Evolutionary conservation across 2,329 filamentous ascomycete species (phyloP), one percentile per base, ranked within the genome.

Genomic region (Orbilia ellipsospora): DNA sequence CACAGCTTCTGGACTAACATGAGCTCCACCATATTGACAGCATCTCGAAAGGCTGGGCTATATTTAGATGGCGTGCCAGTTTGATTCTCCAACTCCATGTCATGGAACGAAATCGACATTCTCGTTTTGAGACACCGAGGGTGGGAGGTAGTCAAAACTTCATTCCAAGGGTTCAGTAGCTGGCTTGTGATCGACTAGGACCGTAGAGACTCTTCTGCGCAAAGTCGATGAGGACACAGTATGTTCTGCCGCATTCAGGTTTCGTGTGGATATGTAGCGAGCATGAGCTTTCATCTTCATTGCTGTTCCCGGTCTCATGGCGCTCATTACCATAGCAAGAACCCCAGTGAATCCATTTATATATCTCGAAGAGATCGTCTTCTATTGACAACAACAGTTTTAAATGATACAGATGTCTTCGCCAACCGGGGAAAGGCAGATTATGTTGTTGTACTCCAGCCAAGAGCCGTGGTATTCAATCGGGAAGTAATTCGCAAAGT

Each of bases 401-500:
- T 20, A 66, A 45, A 23, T 66, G 62, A 10, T 36, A 16, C 16
- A 66, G 23, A 40, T 57, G 23, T 16, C 52, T 48, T 40, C 56
- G 18, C 62, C 62, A 66, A 15, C 36, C 20, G 8, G 62, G 51
- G 12, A 66, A 66, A 0, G 62, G 62, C 15, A 66, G 20, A 5
- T 42, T 36, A 4, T n/a, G 23, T 66, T 66, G 6, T n/a, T 10
- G 8, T 20, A n/a, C 23, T 66, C 51, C 2, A 66, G 26, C 52
- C 36, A 57, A 5, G 51, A 66, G 12, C 51, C 51, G 12, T 52
- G 51, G 8, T 56, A 57, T 16, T 66, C 62, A 15, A 66, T 66
- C n/a, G 62, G 62, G 12, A 66, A 66, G 42, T 57, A 66, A 28
- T 57, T 36, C 13, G n/a, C 62, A 57, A 66, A 66, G n/a, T 66